Percentiles rank a stretch among this genome's conserved stretches.
Evolutionary conservation across 257 asterid genomes (phyloP).

Genomic region (Lantana camara): DNA sequence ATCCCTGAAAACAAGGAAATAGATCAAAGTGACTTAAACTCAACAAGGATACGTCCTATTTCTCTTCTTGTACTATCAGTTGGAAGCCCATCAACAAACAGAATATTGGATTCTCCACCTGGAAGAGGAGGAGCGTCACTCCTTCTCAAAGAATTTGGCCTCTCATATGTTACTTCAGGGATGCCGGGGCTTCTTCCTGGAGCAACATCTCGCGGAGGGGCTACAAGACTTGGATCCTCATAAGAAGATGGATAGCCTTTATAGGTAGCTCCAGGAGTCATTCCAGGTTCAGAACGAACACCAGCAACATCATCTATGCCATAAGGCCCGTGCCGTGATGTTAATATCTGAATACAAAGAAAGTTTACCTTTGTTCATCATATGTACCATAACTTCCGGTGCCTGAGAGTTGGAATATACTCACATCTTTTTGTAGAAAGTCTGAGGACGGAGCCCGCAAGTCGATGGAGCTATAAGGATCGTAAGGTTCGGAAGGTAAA

Average conservation of each 20-base stretch:
- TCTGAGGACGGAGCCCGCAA: conserved; percentile 42
- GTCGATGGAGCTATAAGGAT: conserved; percentile 46
- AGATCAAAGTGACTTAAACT: background rate
- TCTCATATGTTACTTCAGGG: conserved; percentile 46
- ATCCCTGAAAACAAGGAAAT: conserved; percentile 4
- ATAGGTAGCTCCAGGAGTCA: conserved; percentile 44
- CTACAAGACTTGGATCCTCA: conserved; percentile 49
- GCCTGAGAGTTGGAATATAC: conserved; percentile 23
- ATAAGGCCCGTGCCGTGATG: conserved; percentile 47
- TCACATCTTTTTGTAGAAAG: conserved; percentile 53
- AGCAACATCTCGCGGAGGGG: conserved; percentile 44
- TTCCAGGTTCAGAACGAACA: conserved; percentile 49
- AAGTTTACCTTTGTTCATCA: conserved; percentile 1
- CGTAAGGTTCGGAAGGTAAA: conserved; percentile 49
- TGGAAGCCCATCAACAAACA: conserved; percentile 81
- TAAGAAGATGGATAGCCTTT: conserved; percentile 50
- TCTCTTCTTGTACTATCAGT: conserved; percentile 80
- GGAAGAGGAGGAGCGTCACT: conserved; percentile 41
- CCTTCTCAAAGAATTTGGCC: conserved; percentile 51
- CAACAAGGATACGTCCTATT: conserved; percentile 76
- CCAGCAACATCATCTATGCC: conserved; percentile 38
- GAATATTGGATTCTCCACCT: conserved; percentile 56
- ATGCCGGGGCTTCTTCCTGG: conserved; percentile 37
- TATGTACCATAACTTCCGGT: conserved; percentile 10
- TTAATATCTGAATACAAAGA: conserved; percentile 42